These are phyloP conservation scores for Isatis tinctoria DNA, from an alignment of 345 rosid genomes.

Conservation along the genomic window DNA sequence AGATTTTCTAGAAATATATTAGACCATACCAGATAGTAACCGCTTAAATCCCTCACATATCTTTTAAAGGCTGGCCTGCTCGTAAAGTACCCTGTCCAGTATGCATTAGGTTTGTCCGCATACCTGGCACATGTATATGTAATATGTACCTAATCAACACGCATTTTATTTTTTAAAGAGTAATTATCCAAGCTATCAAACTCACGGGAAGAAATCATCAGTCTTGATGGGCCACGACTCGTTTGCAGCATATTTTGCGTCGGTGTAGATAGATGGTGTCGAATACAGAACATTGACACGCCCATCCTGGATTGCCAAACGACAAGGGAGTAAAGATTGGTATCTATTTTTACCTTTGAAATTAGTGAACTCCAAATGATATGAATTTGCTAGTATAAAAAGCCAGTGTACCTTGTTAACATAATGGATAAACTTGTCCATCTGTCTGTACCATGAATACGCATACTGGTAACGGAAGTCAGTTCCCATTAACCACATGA, in stretches of 20 bases:
- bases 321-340: background rate
- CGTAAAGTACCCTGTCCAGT: conserved; percentile 97
- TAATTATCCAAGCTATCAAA: conserved; percentile 8
- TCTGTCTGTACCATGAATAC: conserved; percentile 91
- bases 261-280: conserved; percentile 86
- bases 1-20: background rate
- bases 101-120: conserved; percentile 88
- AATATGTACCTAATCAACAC: conserved; percentile 4
- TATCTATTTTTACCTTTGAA: background rate
- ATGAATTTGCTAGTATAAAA: background rate
- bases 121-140: conserved; percentile 43
- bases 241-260: conserved; percentile 69
- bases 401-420: conserved; percentile 60
- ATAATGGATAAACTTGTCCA: conserved; percentile 96
- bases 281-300: conserved; percentile 91
- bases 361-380: background rate
- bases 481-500: conserved; percentile 96
- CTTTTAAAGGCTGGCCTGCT: conserved; percentile 86
- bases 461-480: conserved; percentile 97
- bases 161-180: background rate
- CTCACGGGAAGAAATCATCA: conserved; percentile 94
- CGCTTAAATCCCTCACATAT: conserved; percentile 76
- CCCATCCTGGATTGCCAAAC: conserved; percentile 63
- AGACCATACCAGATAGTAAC: conserved; percentile 69
- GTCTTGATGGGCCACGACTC: conserved; percentile 89